Base-by-base conservation (phyloP, 83 land plant genomes). In the Picea abies region DNA sequence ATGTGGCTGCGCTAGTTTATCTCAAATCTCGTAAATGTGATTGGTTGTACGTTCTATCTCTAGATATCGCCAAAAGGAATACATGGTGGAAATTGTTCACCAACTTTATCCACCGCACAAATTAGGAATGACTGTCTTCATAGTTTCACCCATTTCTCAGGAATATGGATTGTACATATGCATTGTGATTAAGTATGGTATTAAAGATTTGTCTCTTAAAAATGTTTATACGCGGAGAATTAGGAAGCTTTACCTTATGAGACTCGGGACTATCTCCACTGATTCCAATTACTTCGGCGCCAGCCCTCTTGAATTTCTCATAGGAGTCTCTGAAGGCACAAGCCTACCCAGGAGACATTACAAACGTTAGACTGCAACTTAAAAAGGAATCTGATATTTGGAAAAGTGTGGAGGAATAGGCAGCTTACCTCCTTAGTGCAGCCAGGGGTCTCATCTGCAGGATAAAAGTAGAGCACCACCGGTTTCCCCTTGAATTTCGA, bases 391-490 rank as follows among this genome's bases (percentile, higher is more conserved):
- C 35, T 37, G 8, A 69, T 14, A 26, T 14, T 16, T 29, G 72
- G 8, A 20, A 41, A 81, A 14, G 26, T 32, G 25, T 6, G 19
- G n/a, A 44, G 22, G 19, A 81, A 3, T 15, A 20, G 69, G 60
- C 62, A 63, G n/a, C 67, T 56, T 79, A 96, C 99, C 95, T 98
- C 90, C 85, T 98, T 98, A 65, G 99, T 98, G 90, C 99, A 98
- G 7, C 97, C 99, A 19, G 99, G 99, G 61, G 90, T 92, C 75
- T 98, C 99, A 85, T 96, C 99, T n/a, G 97, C 99, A 75, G 99
- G 99, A 79, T 98, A 98, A 88, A 98, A 98, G 83, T 98, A 98
- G 67, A 98, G 89, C 63, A 98, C 95, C 39, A 96, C 89, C 20
- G 99, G 96, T 86, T 93, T 98, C 68, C 98, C 98, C 88, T 94